These are phyloP conservation scores for Daphne laureola DNA, from an alignment of 441 rosid genomes.

Conservation along the genomic window DNA sequence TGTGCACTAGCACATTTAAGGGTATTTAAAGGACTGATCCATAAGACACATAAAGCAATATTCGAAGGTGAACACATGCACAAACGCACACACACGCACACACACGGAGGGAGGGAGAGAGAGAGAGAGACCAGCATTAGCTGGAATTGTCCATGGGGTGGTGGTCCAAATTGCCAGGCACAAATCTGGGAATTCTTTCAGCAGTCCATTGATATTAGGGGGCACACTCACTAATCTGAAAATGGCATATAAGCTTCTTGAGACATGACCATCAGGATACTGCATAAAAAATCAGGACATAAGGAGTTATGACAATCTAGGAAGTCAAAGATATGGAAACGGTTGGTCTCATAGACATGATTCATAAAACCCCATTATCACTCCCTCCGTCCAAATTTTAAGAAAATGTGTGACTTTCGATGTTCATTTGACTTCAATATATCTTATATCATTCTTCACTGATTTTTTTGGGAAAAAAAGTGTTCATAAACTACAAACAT, in stretches of 20 bases:
- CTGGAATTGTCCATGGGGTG: constrained; percentile 98
- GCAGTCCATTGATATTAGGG: constrained; percentile 28
- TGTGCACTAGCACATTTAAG: too few species aligned
- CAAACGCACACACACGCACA: not conserved
- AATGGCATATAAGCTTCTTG: constrained; percentile 84
- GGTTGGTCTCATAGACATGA: not conserved
- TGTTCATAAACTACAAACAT: too few species aligned
- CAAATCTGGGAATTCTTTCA: constrained; percentile 76
- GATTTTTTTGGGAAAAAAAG: too few species aligned
- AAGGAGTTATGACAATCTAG: constrained; percentile 9
- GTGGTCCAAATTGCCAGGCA: constrained; percentile 94
- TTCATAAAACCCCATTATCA: too few species aligned
- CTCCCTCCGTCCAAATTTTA: too few species aligned
- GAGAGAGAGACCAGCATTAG: constrained; percentile 70
- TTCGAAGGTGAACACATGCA: too few species aligned
- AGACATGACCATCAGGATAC: constrained; percentile 97
- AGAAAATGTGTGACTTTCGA: too few species aligned
- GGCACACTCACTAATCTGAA: constrained; percentile 51
- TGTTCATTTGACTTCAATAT: too few species aligned
- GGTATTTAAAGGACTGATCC: too few species aligned
- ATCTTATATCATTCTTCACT: too few species aligned
- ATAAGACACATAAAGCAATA: too few species aligned
- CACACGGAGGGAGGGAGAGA: constrained; percentile 3
- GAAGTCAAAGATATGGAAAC: constrained; percentile 9
- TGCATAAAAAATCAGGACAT: constrained; percentile 22